phyloP scores from a whole-genome alignment of 768 basidiomycete species.

The Pleurotus sapidus region DNA sequence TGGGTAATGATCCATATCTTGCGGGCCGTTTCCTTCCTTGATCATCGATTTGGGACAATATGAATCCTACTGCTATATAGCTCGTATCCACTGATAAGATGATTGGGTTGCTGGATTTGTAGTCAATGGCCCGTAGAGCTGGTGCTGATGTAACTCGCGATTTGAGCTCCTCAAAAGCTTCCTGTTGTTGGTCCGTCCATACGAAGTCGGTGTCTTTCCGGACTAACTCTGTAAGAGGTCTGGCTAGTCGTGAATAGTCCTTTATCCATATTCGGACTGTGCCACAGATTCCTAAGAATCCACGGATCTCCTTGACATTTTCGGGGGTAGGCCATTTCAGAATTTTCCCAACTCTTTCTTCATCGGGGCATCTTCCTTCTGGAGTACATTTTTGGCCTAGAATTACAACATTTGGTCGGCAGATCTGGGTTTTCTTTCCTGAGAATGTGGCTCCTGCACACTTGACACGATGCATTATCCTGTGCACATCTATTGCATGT shows the following conservation, averaged over 20 bases:
- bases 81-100: slow-evolving; percentile 29
- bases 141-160: slow-evolving; percentile 10
- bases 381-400: slow-evolving; percentile 28
- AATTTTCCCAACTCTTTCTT: slow-evolving; percentile 2
- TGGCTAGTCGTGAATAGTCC: slow-evolving; percentile 10
- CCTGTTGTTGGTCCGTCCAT: slow-evolving; percentile 18
- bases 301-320: too few relatives aligned
- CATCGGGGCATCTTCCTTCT: slow-evolving; percentile 24
- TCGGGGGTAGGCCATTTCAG: too few relatives aligned
- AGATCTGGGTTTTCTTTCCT: slow-evolving; percentile 22
- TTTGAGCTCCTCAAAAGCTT: slow-evolving; percentile 18
- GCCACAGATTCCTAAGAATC: too few relatives aligned
- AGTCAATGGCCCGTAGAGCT: slow-evolving; percentile 26
- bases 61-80: slow-evolving; percentile 22
- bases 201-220: slow-evolving; percentile 17
- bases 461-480: slow-evolving; percentile 28
- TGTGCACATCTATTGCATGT: slow-evolving; percentile 31
- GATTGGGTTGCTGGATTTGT: slow-evolving; percentile 17
- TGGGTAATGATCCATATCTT: slow-evolving; percentile 25
- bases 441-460: slow-evolving; percentile 26
- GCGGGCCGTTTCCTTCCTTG: slow-evolving; percentile 16
- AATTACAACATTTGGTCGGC: slow-evolving; percentile 15
- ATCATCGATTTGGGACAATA: slow-evolving; percentile 26
- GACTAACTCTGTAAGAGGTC: slow-evolving; percentile 16
- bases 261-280: slow-evolving; percentile 17